Conservation (phyloP, 23 red algal genomes). For the Gracilaria caudata region DNA sequence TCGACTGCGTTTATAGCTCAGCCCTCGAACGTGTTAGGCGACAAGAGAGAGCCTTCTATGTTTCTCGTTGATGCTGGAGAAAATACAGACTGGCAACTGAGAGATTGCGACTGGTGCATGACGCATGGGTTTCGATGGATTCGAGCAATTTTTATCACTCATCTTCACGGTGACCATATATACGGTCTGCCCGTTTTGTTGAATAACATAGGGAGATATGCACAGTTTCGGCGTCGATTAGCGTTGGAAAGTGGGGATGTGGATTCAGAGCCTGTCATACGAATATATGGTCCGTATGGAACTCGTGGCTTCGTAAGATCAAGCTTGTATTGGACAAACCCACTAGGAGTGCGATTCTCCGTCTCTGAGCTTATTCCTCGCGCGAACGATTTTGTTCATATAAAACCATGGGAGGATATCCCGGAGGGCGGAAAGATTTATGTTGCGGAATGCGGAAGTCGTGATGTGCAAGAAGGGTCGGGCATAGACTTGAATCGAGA, state of each 20-base stretch:
- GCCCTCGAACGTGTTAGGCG: constrained; percentile 1
- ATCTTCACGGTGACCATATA: constrained; percentile 95
- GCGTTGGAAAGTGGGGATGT: constrained; percentile 55
- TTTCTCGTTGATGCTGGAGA: constrained; percentile 86
- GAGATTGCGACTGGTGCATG: constrained; percentile 77
- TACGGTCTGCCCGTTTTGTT: constrained; percentile 85
- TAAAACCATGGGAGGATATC: constrained; percentile 18
- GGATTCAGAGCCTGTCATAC: constrained; percentile 62
- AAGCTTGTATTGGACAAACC: constrained; percentile 55
- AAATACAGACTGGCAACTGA: constrained; percentile 64
- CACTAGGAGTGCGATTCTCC: constrained; percentile 76
- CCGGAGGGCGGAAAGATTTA: constrained; percentile 64
- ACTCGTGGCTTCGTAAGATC: constrained; percentile 84
- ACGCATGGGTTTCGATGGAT: constrained; percentile 79
- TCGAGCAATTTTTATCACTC: constrained; percentile 89
- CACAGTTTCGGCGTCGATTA: constrained; percentile 50
- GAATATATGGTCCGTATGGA: constrained; percentile 92
- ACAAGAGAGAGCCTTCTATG: constrained; percentile 51
- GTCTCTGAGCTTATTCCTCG: constrained; percentile 79
- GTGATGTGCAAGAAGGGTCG: constrained; percentile 24
- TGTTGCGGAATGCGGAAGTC: constrained; percentile 46
- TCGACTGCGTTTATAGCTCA: constrained; percentile 70
- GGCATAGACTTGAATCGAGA: constrained; percentile 37
- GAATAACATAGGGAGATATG: constrained; percentile 59
- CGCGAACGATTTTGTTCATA: constrained; percentile 72